Evolutionary conservation across 2,329 filamentous ascomycete genomes (phyloP), one percentile per base, ranked within the genome.

Genomic region (Fusarium tuaranense): DNA sequence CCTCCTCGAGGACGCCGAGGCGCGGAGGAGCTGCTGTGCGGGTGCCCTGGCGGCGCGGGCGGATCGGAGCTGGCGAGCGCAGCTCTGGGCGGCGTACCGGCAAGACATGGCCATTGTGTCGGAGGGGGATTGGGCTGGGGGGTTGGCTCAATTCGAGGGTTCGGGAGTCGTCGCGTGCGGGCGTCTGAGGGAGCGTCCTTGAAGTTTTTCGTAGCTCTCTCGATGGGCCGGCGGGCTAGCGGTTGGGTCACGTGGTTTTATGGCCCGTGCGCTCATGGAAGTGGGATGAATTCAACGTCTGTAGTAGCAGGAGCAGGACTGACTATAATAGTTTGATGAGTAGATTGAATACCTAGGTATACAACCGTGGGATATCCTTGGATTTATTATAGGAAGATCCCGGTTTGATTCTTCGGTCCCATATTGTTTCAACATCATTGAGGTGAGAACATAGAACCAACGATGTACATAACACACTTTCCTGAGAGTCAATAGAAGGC

Each of bases 31-130:
- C 83, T 88, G 78, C 83, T 88, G 83, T 86, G 86, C 82, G 66
- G 88, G 85, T 74, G 84, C 82, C 79, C 88, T 85, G 76, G 88
- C 73, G 62, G 86, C 81, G 76, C 82, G 77, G 71, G 84, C 81
- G 72, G 87, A 84, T 80, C 90, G 89, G 78, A 92, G 84, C 81
- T 91, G 89, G 78, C 89, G 88, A 77, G 89, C 88, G 85, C 89
- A 92, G 88, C 88, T 88, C 84, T 89, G 90, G 78, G 89, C 90
- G 82, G 88, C 90, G 82, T 87, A 89, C 83, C 90, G 88, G 83
- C 88, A 91, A 78, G 90, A 87, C 81, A 90, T 85, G 74, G 90
- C 89, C 90, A 92, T 92, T 80, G 80, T 41, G 51, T 5, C 83
- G 78, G 73, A 78, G 74, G 72, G 73, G 73, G 69, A 75, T 75